These are phyloP conservation scores for Xylaria intraflava DNA, from an alignment of 495 filamentous ascomycete species.

Conservation along the genomic window DNA sequence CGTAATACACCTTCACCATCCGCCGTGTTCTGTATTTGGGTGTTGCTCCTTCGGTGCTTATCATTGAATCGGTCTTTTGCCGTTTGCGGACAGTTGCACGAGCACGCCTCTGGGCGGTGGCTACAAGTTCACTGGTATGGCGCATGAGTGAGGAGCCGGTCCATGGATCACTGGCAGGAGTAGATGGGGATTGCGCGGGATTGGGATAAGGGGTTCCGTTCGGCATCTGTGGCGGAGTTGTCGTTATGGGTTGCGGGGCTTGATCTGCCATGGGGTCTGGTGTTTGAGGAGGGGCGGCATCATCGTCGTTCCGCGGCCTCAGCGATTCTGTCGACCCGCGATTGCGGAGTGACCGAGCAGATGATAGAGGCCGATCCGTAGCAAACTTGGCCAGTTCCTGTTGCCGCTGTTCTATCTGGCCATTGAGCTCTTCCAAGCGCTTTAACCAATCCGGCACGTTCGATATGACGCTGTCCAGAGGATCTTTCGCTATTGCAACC, in stretches of 20 bases:
- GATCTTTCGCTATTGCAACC: constrained; percentile 48
- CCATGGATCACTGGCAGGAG: constrained; percentile 20
- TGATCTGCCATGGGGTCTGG: constrained; percentile 11
- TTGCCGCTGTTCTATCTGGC: constrained; percentile 63
- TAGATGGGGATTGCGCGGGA: constrained; percentile 25
- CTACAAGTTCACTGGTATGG: constrained; percentile 37
- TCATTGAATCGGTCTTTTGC: constrained; percentile 53
- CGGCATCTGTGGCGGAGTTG: constrained; percentile 14
- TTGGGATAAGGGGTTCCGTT: constrained; percentile 15
- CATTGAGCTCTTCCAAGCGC: constrained; percentile 60
- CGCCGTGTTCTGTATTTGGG: constrained; percentile 61
- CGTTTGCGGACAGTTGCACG: constrained; percentile 45
- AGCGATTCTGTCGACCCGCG: constrained; percentile 60
- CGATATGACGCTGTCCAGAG: constrained; percentile 54
- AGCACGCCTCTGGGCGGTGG: constrained; percentile 36
- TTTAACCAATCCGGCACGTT: constrained; percentile 62
- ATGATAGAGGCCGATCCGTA: constrained; percentile 24
- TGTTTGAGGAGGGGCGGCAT: constrained; percentile 22
- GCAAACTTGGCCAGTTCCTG: constrained; percentile 53
- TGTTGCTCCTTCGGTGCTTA: constrained; percentile 45
- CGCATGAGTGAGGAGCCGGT: constrained; percentile 45
- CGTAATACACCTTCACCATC: constrained; percentile 85
- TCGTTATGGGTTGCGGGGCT: constrained; percentile 5
- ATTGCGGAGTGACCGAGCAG: constrained; percentile 44
- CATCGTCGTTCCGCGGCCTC: constrained; percentile 44